Percentiles rank a stretch among this genome's conserved stretches.
Evolutionary conservation across 2,329 filamentous ascomycete genomes (phyloP).

Genomic region (Penicillium sp.): DNA sequence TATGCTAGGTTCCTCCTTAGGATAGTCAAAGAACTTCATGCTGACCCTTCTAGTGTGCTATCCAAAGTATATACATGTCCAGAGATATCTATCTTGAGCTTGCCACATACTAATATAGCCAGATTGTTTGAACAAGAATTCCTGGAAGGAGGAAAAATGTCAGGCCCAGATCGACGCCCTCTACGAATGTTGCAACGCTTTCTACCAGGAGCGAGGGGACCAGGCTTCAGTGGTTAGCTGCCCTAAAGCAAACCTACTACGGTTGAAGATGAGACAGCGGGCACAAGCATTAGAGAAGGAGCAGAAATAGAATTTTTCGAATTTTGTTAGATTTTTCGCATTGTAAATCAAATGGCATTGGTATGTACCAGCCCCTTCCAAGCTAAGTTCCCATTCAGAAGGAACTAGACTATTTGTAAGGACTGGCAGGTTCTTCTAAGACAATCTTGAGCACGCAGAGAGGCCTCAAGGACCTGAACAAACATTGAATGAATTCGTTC

Average conservation of each 20-base stretch:
- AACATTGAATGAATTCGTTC: slow-evolving; percentile 83
- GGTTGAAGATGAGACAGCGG: slow-evolving; percentile 81
- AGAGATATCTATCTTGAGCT: neutral
- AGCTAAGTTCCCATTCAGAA: slow-evolving; percentile 57
- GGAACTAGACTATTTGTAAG: slow-evolving; percentile 67
- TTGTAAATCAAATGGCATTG: neutral
- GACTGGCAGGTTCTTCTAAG: slow-evolving; percentile 77
- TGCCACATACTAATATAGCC: slow-evolving; percentile 9
- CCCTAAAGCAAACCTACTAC: slow-evolving; percentile 75
- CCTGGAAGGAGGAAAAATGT: slow-evolving; percentile 84
- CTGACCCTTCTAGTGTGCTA: slow-evolving; percentile 66
- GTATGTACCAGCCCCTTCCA: slow-evolving; percentile 48
- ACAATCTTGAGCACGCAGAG: slow-evolving; percentile 96
- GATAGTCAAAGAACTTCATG: neutral
- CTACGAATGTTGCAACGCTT: slow-evolving; percentile 89
- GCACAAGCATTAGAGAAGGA: slow-evolving; percentile 38
- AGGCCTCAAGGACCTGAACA: slow-evolving; percentile 84
- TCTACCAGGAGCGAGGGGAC: slow-evolving; percentile 79
- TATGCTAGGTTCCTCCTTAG: slow-evolving; percentile 35
- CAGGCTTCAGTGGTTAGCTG: slow-evolving; percentile 76
- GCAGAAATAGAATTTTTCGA: slow-evolving; percentile 9
- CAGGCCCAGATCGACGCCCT: slow-evolving; percentile 74
- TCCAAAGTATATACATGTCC: slow-evolving; percentile 65
- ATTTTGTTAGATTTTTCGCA: neutral
- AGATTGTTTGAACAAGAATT: slow-evolving; percentile 84